Base-by-base conservation (phyloP, 2,329 filamentous ascomycete genomes). In the Cercospora brassicicola region DNA sequence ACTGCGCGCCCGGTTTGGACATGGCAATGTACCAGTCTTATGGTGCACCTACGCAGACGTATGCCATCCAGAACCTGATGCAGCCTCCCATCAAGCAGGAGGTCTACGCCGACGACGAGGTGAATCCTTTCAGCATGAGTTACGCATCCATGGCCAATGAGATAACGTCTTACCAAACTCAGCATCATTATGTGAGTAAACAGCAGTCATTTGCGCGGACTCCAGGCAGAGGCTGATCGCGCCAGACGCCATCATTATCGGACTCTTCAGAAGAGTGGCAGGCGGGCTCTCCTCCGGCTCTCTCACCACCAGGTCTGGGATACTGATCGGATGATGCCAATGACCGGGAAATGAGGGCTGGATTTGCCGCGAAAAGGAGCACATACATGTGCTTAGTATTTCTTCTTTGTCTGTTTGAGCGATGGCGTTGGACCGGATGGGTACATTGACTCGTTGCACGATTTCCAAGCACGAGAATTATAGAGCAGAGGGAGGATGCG, bases 191-290 rank as follows among this genome's bases (percentile, higher is more conserved):
- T 87, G 91, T 93, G 75, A 78, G 76, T 77, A 89, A 62, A 69
- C 68, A 67, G 64, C 70, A 65, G 71, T 68, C 69, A 62, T 67
- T 69, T 62, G 55, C 71, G 61, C 66, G 71, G 66, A 60, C 67
- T 65, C 71, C 68, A 59, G 68, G 68, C 68, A 73, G 66, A 68
- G 73, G 73, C 75, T 78, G 73, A 77, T 74, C 48, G 57, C 62
- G 59, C 67, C 82, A 93, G 91, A 93, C 91, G 79, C 91, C 91
- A 81, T 89, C 91, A 77, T 87, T 93, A 74, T 91, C 89, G 75
- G 89, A 91, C 78, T 90, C 88, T 30, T 91, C 71, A 79, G 89
- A 91, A 75, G 86, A 88, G 78, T 91, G 89, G 62, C 72, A 73
- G 48, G 75, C 77, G n/a, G 78, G 76, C 63, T 82, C 81, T 60